phyloP scores from a whole-genome alignment of 2,329 filamentous ascomycete genomes.

The Ophiostoma piceae region DNA sequence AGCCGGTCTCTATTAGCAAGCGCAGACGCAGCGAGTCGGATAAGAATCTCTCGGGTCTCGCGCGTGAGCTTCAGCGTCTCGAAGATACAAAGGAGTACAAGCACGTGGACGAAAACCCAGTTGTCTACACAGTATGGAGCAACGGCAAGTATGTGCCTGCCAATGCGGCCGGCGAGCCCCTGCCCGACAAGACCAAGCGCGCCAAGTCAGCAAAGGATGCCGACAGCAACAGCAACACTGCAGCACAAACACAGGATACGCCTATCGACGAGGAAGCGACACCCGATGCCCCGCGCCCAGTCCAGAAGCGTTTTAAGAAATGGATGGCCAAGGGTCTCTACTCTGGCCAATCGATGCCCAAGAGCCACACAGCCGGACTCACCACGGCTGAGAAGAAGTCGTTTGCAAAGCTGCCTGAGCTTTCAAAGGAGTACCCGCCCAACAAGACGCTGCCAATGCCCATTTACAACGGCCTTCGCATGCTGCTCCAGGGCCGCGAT shows the following conservation, averaged over 20 bases:
- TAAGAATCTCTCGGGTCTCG: neutral
- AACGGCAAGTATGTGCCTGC: constrained; percentile 55
- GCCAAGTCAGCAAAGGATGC: constrained; percentile 27
- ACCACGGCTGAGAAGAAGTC: constrained; percentile 48
- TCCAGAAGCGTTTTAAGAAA: constrained; percentile 55
- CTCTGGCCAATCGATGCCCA: constrained; percentile 65
- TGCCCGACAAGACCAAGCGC: constrained; percentile 31
- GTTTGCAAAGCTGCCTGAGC: constrained; percentile 44
- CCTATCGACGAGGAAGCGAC: constrained; percentile 29
- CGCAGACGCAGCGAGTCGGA: constrained; percentile 48
- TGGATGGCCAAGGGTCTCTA: constrained; percentile 83
- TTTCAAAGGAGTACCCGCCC: constrained; percentile 42
- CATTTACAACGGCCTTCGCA: constrained; percentile 69
- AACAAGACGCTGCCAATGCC: constrained; percentile 65
- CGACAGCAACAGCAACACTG: constrained; percentile 26
- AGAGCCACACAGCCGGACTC: constrained; percentile 46
- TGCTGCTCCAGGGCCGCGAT: constrained; percentile 66
- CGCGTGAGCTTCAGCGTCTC: constrained; percentile 54
- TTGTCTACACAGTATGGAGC: constrained; percentile 57
- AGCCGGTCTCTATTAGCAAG: constrained; percentile 44
- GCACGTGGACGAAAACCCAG: constrained; percentile 53
- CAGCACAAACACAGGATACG: constrained; percentile 12
- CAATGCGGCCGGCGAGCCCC: constrained; percentile 37
- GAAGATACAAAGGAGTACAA: constrained; percentile 59
- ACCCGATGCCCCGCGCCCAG: constrained; percentile 32